Evolutionary conservation across 805 yeast genomes (phyloP).

Genomic region (Peterozyma xylosa): DNA sequence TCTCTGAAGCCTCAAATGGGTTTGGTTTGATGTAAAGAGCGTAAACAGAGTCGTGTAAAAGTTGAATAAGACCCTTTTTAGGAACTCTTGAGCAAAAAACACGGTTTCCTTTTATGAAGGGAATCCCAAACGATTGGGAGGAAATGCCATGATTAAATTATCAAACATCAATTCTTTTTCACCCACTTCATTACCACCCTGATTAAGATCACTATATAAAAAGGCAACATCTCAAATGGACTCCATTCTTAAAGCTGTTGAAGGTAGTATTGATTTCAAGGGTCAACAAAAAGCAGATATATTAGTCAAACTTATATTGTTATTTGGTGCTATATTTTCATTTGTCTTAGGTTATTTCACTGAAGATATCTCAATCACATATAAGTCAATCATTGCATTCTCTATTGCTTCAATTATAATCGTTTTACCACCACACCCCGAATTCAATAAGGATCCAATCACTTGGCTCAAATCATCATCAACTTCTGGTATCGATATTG

Average conservation of each 20-base stretch:
- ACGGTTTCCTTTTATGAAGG: no score
- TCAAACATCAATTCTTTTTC: no score
- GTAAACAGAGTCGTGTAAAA: no score
- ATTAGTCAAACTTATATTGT: conserved; percentile 18
- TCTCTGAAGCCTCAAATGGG: no score
- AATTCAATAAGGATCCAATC: conserved; percentile 40
- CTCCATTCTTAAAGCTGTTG: conserved; percentile 7
- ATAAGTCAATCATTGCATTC: conserved; percentile 26
- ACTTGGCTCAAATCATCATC: conserved; percentile 31
- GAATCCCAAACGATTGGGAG: no score
- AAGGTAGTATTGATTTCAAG: conserved; percentile 37
- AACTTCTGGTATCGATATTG: no score
- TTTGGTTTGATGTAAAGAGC: no score
- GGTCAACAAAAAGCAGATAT: conserved; percentile 41
- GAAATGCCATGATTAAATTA: no score
- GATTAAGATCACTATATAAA: no score
- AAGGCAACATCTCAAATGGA: conserved; percentile 1
- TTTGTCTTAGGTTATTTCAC: conserved; percentile 39
- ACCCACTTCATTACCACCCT: no score
- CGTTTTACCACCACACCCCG: conserved; percentile 53
- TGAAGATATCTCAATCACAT: conserved; percentile 33
- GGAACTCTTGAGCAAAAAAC: no score
- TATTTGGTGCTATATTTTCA: conserved; percentile 28
- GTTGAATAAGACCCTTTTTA: no score
- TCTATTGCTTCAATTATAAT: conserved; percentile 20